Conservation (phyloP, 2,329 filamentous ascomycete species). For the Aspergillus pseudoglaucus region DNA sequence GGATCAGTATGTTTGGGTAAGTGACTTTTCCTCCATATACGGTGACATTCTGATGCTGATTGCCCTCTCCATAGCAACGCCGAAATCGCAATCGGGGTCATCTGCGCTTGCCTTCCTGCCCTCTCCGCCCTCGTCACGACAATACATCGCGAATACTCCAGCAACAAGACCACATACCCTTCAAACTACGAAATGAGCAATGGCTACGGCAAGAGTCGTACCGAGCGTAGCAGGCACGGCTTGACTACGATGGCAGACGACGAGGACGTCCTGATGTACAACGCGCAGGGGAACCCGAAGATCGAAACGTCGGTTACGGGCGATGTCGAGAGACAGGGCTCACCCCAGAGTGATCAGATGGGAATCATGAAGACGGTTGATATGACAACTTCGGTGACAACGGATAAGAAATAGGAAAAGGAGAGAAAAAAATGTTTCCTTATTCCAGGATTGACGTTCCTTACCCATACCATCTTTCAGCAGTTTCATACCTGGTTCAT, state of each 20-base stretch:
- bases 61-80: constrained; percentile 25
- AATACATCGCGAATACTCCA: constrained; percentile 26
- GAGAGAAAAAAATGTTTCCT: background rate
- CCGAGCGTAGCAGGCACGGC: constrained; percentile 9
- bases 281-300: constrained; percentile 20
- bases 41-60: too few species aligned
- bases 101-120: constrained; percentile 36
- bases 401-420: background rate
- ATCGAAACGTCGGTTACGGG: constrained; percentile 22
- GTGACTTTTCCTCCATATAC: too few species aligned
- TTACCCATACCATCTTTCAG: too few species aligned
- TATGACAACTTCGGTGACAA: constrained; percentile 17
- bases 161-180: constrained; percentile 13
- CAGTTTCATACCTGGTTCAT: background rate
- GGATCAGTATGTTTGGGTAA: constrained; percentile 26
- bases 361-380: constrained; percentile 25
- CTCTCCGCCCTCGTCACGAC: constrained; percentile 29
- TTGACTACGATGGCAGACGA: constrained; percentile 15
- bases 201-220: constrained; percentile 9
- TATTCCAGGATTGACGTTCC: background rate
- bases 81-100: constrained; percentile 35
- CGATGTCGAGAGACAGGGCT: constrained; percentile 2
- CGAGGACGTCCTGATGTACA: constrained; percentile 20
- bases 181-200: constrained; percentile 18
- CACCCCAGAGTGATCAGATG: constrained; percentile 8